phyloP scores from a whole-genome alignment of 2,329 filamentous ascomycete genomes.

The Hymenoscyphus repandus region DNA sequence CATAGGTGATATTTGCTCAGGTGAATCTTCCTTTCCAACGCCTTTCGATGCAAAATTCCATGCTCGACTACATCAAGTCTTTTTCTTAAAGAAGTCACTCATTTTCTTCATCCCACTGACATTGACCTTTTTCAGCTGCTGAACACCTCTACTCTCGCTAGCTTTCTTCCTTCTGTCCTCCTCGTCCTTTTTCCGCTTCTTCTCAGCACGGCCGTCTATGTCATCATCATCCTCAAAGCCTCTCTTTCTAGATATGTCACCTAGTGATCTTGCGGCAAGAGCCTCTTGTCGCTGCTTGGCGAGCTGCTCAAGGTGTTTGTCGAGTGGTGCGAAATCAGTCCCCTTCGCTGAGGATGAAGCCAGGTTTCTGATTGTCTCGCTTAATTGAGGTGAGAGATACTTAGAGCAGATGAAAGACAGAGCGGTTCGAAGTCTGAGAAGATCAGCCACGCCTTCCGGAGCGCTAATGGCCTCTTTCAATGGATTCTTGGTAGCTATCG shows the following conservation, averaged over 20 bases:
- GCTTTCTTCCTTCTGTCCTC: slow-evolving; percentile 82
- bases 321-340: slow-evolving; percentile 65
- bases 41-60: neutral
- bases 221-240: slow-evolving; percentile 59
- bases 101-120: slow-evolving; percentile 94
- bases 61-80: slow-evolving; percentile 37
- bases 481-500: slow-evolving; percentile 18
- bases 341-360: slow-evolving; percentile 32
- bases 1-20: neutral
- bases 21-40: slow-evolving; percentile 1
- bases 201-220: slow-evolving; percentile 60
- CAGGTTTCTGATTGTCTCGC: slow-evolving; percentile 33
- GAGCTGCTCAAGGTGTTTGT: slow-evolving; percentile 63
- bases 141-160: slow-evolving; percentile 67
- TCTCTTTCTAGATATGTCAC: slow-evolving; percentile 68
- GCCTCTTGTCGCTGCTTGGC: slow-evolving; percentile 66
- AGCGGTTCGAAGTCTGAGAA: slow-evolving; percentile 44
- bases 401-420: slow-evolving; percentile 44
- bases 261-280: slow-evolving; percentile 58
- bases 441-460: slow-evolving; percentile 34
- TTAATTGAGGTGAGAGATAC: slow-evolving; percentile 39
- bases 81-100: slow-evolving; percentile 89
- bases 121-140: slow-evolving; percentile 83
- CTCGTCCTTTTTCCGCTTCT: slow-evolving; percentile 81
- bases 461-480: slow-evolving; percentile 20